Base-by-base conservation (phyloP, 805 yeast genomes). In the Saccharomycopsis selenospora region DNA sequence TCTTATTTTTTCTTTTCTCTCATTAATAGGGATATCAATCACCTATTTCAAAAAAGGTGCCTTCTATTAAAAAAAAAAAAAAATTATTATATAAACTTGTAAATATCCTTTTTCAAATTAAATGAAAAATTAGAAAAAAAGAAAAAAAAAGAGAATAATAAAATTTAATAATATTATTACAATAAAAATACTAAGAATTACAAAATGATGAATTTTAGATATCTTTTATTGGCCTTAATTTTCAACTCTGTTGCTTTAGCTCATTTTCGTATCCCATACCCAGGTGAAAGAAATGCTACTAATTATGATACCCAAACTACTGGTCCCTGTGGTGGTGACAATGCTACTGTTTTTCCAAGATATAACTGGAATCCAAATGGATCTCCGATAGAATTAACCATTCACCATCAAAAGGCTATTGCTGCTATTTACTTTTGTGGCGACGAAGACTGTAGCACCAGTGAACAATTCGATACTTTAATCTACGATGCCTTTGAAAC, bases 221-320 rank as follows among this genome's bases (percentile, higher is more conserved):
- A 17, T 4, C 38, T 33, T 33, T 14, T 33, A 33, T 33, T 33
- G 17, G n/a, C 38, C 38, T 33, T 33, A 20, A 14, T 33, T 7
- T 14, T 33, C 10, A 33, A 14, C 38, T 33, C 44, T 45, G 20
- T 38, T 25, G 55, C 56, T 14, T 36, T 52, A 7, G 64, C 63
- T 4, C 66, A 62, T 48, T 63, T 63, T 50, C 50, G 65, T 45
- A 50, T 62, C 29, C 65, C 64, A 22, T 60, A 40, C 45, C 66
- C 66, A 11, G 66, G 66, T 25, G 66, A 63, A 47, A 59, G 65
- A 57, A 56, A 62, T 52, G 57, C 63, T 2, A 54, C 61, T 13
- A 62, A 63, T 42, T 61, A 55, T 56, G 57, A 44, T 23, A 61
- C 66, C 1, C 65, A 62, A 51, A 45, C 54, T 3, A 49, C 49